Evolutionary conservation across 345 rosid genomes (phyloP).

Genomic region (Hypericum androsaemum): DNA sequence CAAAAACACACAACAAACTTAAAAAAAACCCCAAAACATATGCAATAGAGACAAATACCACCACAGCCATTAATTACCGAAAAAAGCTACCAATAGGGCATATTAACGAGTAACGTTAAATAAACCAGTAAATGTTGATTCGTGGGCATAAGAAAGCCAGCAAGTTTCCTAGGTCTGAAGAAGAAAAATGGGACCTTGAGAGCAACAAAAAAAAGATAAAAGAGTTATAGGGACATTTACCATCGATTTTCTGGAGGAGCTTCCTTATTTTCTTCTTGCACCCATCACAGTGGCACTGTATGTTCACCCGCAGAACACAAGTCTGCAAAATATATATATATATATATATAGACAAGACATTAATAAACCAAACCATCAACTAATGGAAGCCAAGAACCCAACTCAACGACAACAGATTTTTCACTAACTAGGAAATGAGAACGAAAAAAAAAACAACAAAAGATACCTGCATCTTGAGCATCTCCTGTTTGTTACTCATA

Average conservation of each 20-base stretch:
- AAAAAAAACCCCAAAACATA: background rate
- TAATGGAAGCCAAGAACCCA: background rate
- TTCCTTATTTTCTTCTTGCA: conserved; percentile 79
- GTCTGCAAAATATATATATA: background rate
- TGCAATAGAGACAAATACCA: background rate
- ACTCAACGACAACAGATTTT: background rate
- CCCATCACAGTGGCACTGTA: conserved; percentile 78
- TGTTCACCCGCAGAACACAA: conserved; percentile 60
- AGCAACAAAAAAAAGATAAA: background rate
- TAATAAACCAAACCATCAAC: background rate
- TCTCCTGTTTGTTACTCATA: conserved; percentile 62
- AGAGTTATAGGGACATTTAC: conserved; percentile 22
- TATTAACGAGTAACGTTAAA: background rate
- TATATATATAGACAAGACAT: background rate
- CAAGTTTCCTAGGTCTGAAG: too few species aligned
- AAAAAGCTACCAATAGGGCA: background rate
- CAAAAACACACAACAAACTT: background rate
- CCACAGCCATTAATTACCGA: too few species aligned
- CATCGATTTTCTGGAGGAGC: conserved; percentile 65
- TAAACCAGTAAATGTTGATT: background rate
- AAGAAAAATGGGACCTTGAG: too few species aligned
- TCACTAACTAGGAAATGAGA: background rate
- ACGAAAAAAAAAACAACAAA: background rate
- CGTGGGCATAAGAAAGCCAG: too few species aligned
- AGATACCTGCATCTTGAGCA: conserved; percentile 68